Evolutionary conservation across 164 flowering plant species (phyloP), one percentile per base, ranked within the genome.

Genomic region (Taxillus chinensis): DNA sequence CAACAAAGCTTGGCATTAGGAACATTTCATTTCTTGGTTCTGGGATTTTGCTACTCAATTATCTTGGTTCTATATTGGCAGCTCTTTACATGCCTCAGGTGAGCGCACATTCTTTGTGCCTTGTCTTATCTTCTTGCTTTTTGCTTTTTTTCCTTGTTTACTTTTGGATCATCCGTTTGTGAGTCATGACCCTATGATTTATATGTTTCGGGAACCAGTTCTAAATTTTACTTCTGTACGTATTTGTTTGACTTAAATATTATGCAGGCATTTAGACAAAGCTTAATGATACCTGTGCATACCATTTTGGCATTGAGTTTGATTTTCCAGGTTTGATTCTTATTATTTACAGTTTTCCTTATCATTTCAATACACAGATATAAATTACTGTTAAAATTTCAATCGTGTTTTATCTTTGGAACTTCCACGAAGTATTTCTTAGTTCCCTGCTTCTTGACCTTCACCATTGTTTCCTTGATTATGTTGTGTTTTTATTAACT

Each of bases 1-100:
- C 99, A 57, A 91, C 97, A 64, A 91, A 84, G 74, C 92, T 90
- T 77, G 98, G 98, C 68, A 95, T 93, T 55, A 82, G 89, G 73
- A 93, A 90, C 62, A 90, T 90, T 68, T 86, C 98, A 14, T 80
- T 86, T 62, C 87, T 93, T 51, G 98, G 98, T 67, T 72, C 95
- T 66, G 95, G 92, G 41, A 83, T 93, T 68, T 63, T 93, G 73
- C 74, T 93, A 63, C 62, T 73, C 68, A 93, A 93, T 67, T 93
- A 93, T 72, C 45, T 93, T 67, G 86, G 83, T 69, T 78, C 98
- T 56, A 65, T 90, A 46, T 17, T 75, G 54, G 90, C 90, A 12
- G 96, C 96, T 59, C 52, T 82, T 70, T 95, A 83, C 84, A 61
- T 86, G 82, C 96, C 99, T 70, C 89, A 83, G 91, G 97, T 95